Evolutionary conservation across 192 early-diverging fungal species (phyloP).

Genomic region (Radiomyces spectabilis): DNA sequence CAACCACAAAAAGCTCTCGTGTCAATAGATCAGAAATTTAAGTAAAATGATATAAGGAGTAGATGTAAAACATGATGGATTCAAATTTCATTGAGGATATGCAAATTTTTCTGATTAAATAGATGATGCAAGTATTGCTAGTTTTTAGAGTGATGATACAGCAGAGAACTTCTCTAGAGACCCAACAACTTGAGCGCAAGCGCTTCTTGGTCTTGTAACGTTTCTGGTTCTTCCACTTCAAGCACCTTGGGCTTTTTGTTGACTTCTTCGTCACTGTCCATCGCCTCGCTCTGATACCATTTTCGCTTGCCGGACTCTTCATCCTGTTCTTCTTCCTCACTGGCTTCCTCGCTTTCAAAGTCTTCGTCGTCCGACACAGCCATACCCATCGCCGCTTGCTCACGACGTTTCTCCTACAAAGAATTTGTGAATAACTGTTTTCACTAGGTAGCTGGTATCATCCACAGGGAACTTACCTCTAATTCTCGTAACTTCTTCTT

Average conservation of each 20-base stretch:
- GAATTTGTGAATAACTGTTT: neutral
- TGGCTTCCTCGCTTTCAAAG: conserved; percentile 15
- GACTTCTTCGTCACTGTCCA: conserved; percentile 28
- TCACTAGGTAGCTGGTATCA: neutral
- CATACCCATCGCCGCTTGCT: conserved; percentile 6
- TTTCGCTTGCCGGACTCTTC: conserved; percentile 12
- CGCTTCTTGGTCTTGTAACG: conserved; percentile 53
- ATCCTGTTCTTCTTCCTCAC: conserved; percentile 27
- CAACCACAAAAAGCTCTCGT: no score
- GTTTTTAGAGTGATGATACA: no score
- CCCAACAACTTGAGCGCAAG: conserved; percentile 47
- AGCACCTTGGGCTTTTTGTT: conserved; percentile 40
- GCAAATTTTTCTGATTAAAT: no score
- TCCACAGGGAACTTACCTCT: conserved; percentile 39
- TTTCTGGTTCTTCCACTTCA: conserved; percentile 46
- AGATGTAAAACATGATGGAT: no score
- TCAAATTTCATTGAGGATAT: no score
- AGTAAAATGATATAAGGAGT: no score
- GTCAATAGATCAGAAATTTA: no score
- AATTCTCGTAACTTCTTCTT: conserved; percentile 58
- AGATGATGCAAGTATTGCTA: no score
- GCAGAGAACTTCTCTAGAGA: no score
- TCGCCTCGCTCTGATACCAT: conserved; percentile 26
- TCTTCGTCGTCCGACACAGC: conserved; percentile 18
- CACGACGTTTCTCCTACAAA: neutral